Evolutionary conservation across 805 yeast species (phyloP), one percentile per base, ranked within the genome.

Genomic region (Diddensiella caesifluorescens): DNA sequence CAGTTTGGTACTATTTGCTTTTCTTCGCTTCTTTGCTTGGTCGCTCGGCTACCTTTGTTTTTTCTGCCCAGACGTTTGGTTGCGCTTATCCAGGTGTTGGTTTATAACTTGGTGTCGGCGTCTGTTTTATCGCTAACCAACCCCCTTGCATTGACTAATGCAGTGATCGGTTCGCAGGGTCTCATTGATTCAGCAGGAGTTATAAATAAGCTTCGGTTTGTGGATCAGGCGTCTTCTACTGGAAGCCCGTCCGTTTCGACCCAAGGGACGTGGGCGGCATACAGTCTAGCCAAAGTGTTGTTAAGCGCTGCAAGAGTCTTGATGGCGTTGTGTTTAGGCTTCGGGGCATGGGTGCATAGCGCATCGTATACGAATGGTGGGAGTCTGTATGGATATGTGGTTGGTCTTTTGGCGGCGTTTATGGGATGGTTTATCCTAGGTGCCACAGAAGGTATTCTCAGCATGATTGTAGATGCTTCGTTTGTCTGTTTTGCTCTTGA

Each of bases 401-500:
- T 67, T 9, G 72, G 68, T 2, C 45, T 68, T 6, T 46, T 67
- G 6, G 67, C 67, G 3, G 63, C 62, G 19, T 57, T 61, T 35
- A 57, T 65, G 9, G 71, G 70, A 10, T 67, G 70, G 69, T 61
- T 65, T 13, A 60, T 67, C 4, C 57, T 66, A 18, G 72, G 71
- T 4, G 63, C 69, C 5, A 63, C 69, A 6, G 72, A 68, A 44
- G 67, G 68, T 12, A 59, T 63, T 10, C 53, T 67, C 38, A 53
- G 63, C 44, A 65, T 61, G 60, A 51, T 60, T 25, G 52, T 60
- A 34, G 67, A 63, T 33, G 57, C 63, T 2, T 44, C 59, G 15
- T 62, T 52, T 35, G 62, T 66, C n/a, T 61, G 61, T 48, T 62
- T 51, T 45, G 64, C 59, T 12, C 50, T 67, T 5, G 65, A 65